Evolutionary conservation across 805 yeast genomes (phyloP).

Genomic region (baker's yeast (Saccharomyces cerevisiae)): DNA sequence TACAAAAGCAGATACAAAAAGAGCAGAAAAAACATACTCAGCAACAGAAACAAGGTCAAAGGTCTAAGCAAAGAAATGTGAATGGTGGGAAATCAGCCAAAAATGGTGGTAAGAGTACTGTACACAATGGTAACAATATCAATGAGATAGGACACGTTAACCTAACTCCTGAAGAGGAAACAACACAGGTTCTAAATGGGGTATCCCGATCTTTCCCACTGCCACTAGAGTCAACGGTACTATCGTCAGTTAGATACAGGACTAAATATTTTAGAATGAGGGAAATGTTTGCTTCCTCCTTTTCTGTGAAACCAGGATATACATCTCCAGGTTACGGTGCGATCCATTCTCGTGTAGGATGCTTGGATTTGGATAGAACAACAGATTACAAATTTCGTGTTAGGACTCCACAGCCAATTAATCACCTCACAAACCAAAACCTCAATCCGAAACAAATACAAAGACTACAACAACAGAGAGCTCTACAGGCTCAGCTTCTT

Average conservation of each 20-base stretch:
- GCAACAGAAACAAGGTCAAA: slow-evolving; percentile 34
- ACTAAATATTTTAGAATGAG: slow-evolving; percentile 76
- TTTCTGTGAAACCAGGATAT: slow-evolving; percentile 26
- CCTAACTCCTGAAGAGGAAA: slow-evolving; percentile 84
- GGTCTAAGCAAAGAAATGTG: slow-evolving; percentile 24
- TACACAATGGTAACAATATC: background rate
- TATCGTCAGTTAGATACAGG: slow-evolving; percentile 63
- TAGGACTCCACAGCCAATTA: slow-evolving; percentile 38
- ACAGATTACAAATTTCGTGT: slow-evolving; percentile 53
- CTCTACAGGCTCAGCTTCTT: slow-evolving; percentile 25
- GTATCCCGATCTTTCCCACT: slow-evolving; percentile 70
- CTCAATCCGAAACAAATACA: slow-evolving; percentile 22
- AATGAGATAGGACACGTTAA: background rate
- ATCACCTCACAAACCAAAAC: slow-evolving; percentile 14
- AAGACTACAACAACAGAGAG: slow-evolving; percentile 20
- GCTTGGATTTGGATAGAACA: slow-evolving; percentile 64
- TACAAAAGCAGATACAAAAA: slow-evolving; percentile 22
- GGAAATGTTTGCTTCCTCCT: slow-evolving; percentile 86
- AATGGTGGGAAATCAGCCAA: slow-evolving; percentile 1
- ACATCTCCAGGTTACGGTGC: slow-evolving; percentile 54
- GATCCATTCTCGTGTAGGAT: slow-evolving; percentile 55
- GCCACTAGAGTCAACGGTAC: slow-evolving; percentile 71
- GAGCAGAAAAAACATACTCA: slow-evolving; percentile 24
- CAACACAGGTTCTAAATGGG: slow-evolving; percentile 84
- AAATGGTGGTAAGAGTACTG: background rate